Percentiles rank a stretch among this genome's conserved stretches.
Conservation (phyloP, 148 eudicot species). For the Vaccinium darrowii region DNA sequence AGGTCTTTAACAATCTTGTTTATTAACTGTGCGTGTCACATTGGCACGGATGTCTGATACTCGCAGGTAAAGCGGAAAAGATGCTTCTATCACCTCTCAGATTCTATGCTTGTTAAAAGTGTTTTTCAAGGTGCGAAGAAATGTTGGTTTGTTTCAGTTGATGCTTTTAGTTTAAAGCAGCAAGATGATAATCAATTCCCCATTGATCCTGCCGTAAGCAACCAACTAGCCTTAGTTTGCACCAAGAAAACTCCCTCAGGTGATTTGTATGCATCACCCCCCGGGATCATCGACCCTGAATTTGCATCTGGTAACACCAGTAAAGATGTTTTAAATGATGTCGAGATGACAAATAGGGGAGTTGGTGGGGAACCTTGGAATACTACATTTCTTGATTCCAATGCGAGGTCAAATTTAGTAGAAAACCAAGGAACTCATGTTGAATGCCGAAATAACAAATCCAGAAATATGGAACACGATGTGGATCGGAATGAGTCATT, state of each 20-base stretch:
- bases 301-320: neutral
- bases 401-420: conserved; percentile 6
- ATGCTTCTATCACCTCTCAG: conserved; percentile 49
- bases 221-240: conserved; percentile 19
- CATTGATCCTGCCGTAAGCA: neutral
- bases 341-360: conserved; percentile 1
- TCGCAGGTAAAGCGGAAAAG: conserved; percentile 53
- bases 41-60: conserved; percentile 15
- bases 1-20: neutral
- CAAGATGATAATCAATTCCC: conserved; percentile 11
- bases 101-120: conserved; percentile 46
- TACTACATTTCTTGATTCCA: neutral
- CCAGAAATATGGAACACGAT: conserved; percentile 7
- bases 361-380: conserved; percentile 17
- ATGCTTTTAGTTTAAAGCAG: conserved; percentile 32
- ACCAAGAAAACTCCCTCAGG: conserved; percentile 2
- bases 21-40: neutral
- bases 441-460: conserved; percentile 11
- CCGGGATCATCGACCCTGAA: neutral
- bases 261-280: neutral
- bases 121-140: conserved; percentile 45
- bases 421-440: conserved; percentile 6
- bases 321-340: conserved; percentile 8
- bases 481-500: neutral
- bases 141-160: conserved; percentile 64